These are phyloP conservation scores for Rhizopus sp. DNA, from an alignment of 371 early-diverging fungal genomes.

Conservation along the genomic window DNA sequence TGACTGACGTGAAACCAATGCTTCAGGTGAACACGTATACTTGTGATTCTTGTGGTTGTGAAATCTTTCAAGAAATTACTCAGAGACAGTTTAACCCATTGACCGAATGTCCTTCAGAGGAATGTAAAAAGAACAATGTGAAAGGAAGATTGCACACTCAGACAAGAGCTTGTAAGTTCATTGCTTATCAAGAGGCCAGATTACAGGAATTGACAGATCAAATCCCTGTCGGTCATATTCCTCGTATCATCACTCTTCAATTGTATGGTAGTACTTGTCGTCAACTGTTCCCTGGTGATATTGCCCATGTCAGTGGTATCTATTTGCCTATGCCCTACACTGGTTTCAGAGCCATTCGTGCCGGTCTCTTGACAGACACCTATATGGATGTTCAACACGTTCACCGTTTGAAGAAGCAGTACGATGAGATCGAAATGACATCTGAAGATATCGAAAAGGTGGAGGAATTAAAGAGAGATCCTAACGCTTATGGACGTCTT, in stretches of 20 bases:
- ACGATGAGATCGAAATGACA: conserved; percentile 77
- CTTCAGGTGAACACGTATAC: conserved; percentile 91
- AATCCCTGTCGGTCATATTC: conserved; percentile 99
- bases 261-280: conserved; percentile 86
- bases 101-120: conserved; percentile 86
- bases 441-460: conserved; percentile 63
- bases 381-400: conserved; percentile 92
- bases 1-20: conserved; percentile 96
- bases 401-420: conserved; percentile 85
- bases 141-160: conserved; percentile 93
- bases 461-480: conserved; percentile 64
- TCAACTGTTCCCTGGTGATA: conserved; percentile 57
- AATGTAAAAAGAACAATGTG: conserved; percentile 83
- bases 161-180: conserved; percentile 94
- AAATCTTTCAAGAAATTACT: conserved; percentile 97
- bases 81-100: conserved; percentile 83
- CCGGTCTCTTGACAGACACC: conserved; percentile 96
- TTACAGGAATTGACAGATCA: conserved; percentile 97
- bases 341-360: conserved; percentile 91
- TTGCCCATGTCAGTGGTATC: conserved; percentile 56
- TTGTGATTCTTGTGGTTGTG: conserved; percentile 97
- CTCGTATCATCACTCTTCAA: conserved; percentile 93
- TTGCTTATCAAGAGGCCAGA: conserved; percentile 95
- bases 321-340: conserved; percentile 89
- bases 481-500: conserved; percentile 84